phyloP scores from a whole-genome alignment of 768 basidiomycete species.

The Galerina sulciceps region DNA sequence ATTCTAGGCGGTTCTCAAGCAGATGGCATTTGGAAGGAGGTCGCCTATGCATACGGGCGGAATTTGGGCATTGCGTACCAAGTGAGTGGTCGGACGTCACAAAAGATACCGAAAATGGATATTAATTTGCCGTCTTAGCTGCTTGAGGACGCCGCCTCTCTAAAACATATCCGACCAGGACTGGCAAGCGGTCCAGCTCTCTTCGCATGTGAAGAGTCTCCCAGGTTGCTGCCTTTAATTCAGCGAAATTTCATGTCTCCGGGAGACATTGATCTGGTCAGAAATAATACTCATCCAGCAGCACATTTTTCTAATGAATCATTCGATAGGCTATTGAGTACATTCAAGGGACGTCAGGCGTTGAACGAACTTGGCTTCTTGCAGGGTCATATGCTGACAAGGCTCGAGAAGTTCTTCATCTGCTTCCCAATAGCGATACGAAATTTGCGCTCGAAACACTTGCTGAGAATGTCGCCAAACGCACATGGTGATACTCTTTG shows the following conservation, averaged over 20 bases:
- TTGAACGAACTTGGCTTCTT: constrained; percentile 78
- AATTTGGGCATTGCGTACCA: constrained; percentile 86
- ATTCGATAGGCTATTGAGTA: constrained; percentile 62
- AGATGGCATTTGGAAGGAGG: constrained; percentile 85
- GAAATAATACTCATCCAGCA: constrained; percentile 21
- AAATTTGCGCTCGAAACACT: constrained; percentile 75
- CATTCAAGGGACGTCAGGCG: constrained; percentile 71
- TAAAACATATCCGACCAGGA: constrained; percentile 46
- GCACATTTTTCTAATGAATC: neutral
- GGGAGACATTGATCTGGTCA: constrained; percentile 82
- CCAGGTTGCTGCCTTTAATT: constrained; percentile 77
- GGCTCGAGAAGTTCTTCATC: constrained; percentile 69
- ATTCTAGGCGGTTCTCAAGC: constrained; percentile 83
- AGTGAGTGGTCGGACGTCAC: constrained; percentile 25
- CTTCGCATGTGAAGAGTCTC: constrained; percentile 86
- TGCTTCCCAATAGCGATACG: constrained; percentile 83
- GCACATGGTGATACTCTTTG: constrained; percentile 46
- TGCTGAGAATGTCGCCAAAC: constrained; percentile 67
- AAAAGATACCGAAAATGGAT: neutral
- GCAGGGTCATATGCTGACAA: constrained; percentile 77
- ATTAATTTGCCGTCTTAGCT: constrained; percentile 51
- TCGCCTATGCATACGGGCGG: constrained; percentile 89
- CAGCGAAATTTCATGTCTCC: constrained; percentile 73
- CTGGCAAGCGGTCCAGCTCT: constrained; percentile 80
- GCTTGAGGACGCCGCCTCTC: constrained; percentile 83